Base-by-base conservation (phyloP, 768 basidiomycete species). In the Suillus tomentosus region DNA sequence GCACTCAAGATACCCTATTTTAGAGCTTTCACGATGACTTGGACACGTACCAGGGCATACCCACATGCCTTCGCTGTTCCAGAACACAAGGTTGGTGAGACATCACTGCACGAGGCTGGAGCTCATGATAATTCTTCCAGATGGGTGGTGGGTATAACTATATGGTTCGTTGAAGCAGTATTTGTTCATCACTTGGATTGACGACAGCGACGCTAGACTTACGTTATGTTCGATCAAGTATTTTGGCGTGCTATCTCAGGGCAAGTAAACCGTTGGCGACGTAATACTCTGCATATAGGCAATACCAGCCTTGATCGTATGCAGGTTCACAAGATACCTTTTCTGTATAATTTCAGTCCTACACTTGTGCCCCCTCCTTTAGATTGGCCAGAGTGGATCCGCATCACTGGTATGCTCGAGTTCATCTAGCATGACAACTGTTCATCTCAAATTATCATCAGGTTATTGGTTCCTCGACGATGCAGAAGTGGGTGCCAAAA, bases 381-480 rank as follows among this genome's bases (percentile, higher is more conserved):
- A 62, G 96, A 99, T 75, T 99, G 97, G 97, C 94, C 95, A 5
- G 96, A 99, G 76, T 98, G 96, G 95, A 98, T 99, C 67, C 90
- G 92, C 48, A 86, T 96, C 1, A 95, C 95, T 66, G 94, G 93
- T 91, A 69, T 64, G 72, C 60, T 54, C 59, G 24, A 62, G 24
- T 43, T 39, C 22, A 31, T 17, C 57, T 61, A 75, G 39, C 66
- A 34, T 19, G 19, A 24, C 14, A 10, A 27, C 56, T 34, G 62
- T 17, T 34, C 17, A 34, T 47, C 51, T 13, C 22, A 57, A 31
- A 15, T 61, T 51, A 48, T 62, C 67, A 67, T 10, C 58, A 93
- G 96, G 96, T 10, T 99, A 97, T 75, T 99, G 96, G 96, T 96
- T 95, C 85, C 83, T 99, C 54, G 87, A 96, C 60, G 93, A 94